Base-by-base conservation (phyloP, 345 rosid species). In the Lumnitzera littorea region DNA sequence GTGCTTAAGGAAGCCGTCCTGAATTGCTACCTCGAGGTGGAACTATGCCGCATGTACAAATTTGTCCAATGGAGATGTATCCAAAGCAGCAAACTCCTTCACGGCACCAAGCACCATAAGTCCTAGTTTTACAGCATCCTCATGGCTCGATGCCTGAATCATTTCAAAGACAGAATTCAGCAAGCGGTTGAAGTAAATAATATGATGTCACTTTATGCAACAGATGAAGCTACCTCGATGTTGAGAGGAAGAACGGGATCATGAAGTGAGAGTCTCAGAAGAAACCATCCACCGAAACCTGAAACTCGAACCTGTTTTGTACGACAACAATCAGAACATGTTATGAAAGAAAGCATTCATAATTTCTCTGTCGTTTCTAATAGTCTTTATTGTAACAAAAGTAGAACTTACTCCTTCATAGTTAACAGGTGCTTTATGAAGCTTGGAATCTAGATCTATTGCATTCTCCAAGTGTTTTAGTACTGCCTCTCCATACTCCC, bases 181-280 rank as follows among this genome's bases (percentile, higher is more conserved):
- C 46, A 54, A 53, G 15, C 36, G n/a, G 23, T 36, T 53, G 15
- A 20, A 46, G 43, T 13, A 14, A 12, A 24, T 52, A 15, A 8
- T 52, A 25, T n/a, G 23, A 20, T 24, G 43, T 36, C 31, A 55
- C 50, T 24, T 56, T 49, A 54, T 56, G 63, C 43, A 61, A 25
- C 60, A 31, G 62, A 15, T 55, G 56, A 36, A 36, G 43, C 53
- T 77, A 94, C 97, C 97, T 95, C 97, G 15, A 91, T 86, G 78
- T 95, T 95, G 50, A 95, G 97, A 66, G 99, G 97, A 67, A 95
- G 96, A 72, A 95, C 96, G 29, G 95, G 99, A 70, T 95, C 99
- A 48, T 91, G 99, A 53, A 91, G 96, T 0, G 99, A 91, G 53
- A 95, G 96, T 73, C 99, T 88, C 20, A 91, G 91, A 73, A 95